A percentile compares a stretch with the other conserved stretches of the same genome.
phyloP scores from a whole-genome alignment of 306 rosid species.

The Prunus padus region DNA sequence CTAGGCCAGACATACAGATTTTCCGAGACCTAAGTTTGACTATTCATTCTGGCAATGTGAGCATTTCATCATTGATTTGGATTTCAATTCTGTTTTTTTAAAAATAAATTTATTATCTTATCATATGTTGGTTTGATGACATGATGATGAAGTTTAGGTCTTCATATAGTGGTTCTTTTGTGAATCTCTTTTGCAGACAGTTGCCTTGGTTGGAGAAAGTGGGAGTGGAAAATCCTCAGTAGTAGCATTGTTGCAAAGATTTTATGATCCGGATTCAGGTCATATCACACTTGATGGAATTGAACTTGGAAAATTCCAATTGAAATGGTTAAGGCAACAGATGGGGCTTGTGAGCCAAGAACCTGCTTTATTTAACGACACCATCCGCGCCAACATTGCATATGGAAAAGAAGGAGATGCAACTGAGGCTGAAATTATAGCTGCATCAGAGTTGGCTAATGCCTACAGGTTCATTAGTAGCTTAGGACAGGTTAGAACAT shows the following conservation, averaged over 20 bases:
- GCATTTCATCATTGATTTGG: not conserved
- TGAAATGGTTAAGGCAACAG: conserved; percentile 92
- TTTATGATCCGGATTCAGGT: conserved; percentile 86
- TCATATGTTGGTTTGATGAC: not conserved
- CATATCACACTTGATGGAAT: conserved; percentile 68
- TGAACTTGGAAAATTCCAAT: conserved; percentile 49
- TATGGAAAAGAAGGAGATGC: conserved; percentile 76
- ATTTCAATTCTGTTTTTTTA: not conserved
- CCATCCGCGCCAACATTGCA: conserved; percentile 78
- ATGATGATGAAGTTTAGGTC: not conserved
- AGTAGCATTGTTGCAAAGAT: conserved; percentile 71
- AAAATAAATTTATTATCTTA: too few species aligned
- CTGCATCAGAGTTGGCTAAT: conserved; percentile 73
- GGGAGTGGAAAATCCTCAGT: conserved; percentile 92
- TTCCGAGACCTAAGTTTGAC: conserved; percentile 62
- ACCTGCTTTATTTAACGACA: conserved; percentile 71
- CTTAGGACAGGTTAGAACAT: conserved; percentile 51
- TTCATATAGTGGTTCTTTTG: not conserved
- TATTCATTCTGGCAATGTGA: conserved; percentile 77
- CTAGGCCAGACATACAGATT: conserved; percentile 70
- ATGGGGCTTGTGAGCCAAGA: conserved; percentile 94
- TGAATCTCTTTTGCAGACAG: conserved; percentile 43
- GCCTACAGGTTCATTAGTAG: conserved; percentile 80
- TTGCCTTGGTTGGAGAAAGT: conserved; percentile 91
- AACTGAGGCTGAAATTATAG: conserved; percentile 70